Conservation (phyloP, 192 early-diverging fungal genomes). For the Haplosporangium gracile region DNA sequence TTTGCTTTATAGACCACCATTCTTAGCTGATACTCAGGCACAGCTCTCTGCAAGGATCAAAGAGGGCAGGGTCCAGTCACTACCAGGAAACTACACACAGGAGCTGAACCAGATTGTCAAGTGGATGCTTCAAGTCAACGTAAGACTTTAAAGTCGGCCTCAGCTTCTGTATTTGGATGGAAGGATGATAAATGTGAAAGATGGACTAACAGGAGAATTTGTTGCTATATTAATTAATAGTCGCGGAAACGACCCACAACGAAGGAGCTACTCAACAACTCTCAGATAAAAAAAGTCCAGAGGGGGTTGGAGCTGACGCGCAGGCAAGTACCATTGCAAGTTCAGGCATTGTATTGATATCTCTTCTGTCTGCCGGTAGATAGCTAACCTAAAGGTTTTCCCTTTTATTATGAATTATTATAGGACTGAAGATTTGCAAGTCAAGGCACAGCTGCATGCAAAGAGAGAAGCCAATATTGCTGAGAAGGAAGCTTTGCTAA, state of each 20-base stretch:
- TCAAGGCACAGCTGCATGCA: background rate
- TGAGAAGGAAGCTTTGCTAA: slow-evolving; percentile 6
- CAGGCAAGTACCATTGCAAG: slow-evolving; percentile 2
- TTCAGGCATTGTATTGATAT: background rate
- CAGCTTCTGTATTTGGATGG: background rate
- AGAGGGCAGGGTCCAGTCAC: slow-evolving; percentile 62
- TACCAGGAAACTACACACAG: slow-evolving; percentile 63
- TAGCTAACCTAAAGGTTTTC: too few relatives aligned
- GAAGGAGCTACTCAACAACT: slow-evolving; percentile 49
- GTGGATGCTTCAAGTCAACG: slow-evolving; percentile 71
- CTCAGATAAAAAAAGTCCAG: slow-evolving; percentile 34
- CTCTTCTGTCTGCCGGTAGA: too few relatives aligned
- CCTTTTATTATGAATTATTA: background rate
- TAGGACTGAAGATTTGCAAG: slow-evolving; percentile 22
- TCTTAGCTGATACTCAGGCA: slow-evolving; percentile 73
- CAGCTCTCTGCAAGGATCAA: slow-evolving; percentile 71
- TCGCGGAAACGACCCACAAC: slow-evolving; percentile 58
- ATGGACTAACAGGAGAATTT: background rate
- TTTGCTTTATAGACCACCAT: slow-evolving; percentile 71
- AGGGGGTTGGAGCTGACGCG: slow-evolving; percentile 15
- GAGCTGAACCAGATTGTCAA: slow-evolving; percentile 61
- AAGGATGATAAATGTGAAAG: background rate
- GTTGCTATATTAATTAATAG: slow-evolving; percentile 22
- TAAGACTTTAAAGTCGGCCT: slow-evolving; percentile 25
- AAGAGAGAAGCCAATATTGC: slow-evolving; percentile 12